phyloP scores from a whole-genome alignment of 1,139 yeast genomes.

The Hemisphaericaspora subhashii region DNA sequence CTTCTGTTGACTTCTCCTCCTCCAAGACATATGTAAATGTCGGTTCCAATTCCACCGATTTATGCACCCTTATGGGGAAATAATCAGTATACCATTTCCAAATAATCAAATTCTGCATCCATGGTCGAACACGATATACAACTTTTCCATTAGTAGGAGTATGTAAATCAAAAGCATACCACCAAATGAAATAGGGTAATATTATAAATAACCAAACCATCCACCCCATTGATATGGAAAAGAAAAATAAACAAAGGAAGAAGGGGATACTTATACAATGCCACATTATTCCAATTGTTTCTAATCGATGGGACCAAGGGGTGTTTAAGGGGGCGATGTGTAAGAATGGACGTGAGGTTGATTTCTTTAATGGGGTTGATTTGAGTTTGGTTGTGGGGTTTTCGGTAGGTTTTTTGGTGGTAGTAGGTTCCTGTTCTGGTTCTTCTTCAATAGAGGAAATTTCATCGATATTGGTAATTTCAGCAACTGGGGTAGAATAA shows the following conservation, averaged over 20 bases:
- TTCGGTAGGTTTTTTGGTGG: not conserved
- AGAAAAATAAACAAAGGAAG: constrained; percentile 50
- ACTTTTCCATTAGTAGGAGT: constrained; percentile 76
- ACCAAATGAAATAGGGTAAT: constrained; percentile 59
- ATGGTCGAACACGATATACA: constrained; percentile 53
- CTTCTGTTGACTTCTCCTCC: constrained; percentile 20
- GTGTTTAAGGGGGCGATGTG: constrained; percentile 54
- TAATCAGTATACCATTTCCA: constrained; percentile 79
- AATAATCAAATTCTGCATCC: constrained; percentile 57
- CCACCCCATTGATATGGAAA: constrained; percentile 64
- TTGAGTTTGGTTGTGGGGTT: not conserved
- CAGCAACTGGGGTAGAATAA: too few relatives aligned
- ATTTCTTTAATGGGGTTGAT: constrained; percentile 4
- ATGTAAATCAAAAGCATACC: constrained; percentile 53
- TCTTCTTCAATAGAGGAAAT: not conserved
- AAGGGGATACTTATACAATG: constrained; percentile 75
- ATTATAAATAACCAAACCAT: constrained; percentile 66
- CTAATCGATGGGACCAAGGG: constrained; percentile 59
- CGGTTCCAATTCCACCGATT: constrained; percentile 71
- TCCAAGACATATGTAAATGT: constrained; percentile 51
- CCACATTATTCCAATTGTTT: constrained; percentile 73
- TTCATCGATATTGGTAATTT: too few relatives aligned
- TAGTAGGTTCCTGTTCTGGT: not conserved
- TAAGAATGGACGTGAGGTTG: constrained; percentile 16
- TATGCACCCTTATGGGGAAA: constrained; percentile 78